phyloP scores from a whole-genome alignment of 768 basidiomycete genomes.

The Pleurotus djamor region DNA sequence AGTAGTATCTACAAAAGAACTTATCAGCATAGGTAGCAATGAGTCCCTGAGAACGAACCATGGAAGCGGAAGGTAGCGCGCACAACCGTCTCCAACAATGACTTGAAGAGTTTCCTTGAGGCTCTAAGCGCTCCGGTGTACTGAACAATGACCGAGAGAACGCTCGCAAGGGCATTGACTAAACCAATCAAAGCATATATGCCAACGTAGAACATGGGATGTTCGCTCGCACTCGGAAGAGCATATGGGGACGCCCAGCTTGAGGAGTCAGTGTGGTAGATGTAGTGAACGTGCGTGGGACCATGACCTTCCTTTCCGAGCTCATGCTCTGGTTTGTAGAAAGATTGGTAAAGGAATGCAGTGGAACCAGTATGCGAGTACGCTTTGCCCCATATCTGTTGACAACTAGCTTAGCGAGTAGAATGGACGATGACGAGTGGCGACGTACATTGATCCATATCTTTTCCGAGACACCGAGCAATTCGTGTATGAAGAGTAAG shows the following conservation, averaged over 20 bases:
- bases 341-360: slow-evolving; percentile 29
- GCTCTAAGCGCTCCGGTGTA: slow-evolving; percentile 59
- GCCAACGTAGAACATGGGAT: slow-evolving; percentile 72
- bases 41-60: slow-evolving; percentile 22
- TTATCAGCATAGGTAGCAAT: not conserved
- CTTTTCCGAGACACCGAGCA: slow-evolving; percentile 55
- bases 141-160: slow-evolving; percentile 48
- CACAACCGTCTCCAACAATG: slow-evolving; percentile 67
- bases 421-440: not conserved
- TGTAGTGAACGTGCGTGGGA: slow-evolving; percentile 15
- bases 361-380: slow-evolving; percentile 33
- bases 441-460: slow-evolving; percentile 68
- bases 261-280: slow-evolving; percentile 15
- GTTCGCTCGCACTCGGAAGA: slow-evolving; percentile 50
- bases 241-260: slow-evolving; percentile 18
- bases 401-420: not conserved
- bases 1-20: slow-evolving; percentile 47
- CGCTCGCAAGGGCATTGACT: slow-evolving; percentile 40
- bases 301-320: slow-evolving; percentile 27
- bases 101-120: slow-evolving; percentile 41
- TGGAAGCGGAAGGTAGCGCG: slow-evolving; percentile 84
- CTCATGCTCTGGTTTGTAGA: slow-evolving; percentile 35
- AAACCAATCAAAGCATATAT: slow-evolving; percentile 65
- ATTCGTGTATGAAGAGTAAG: slow-evolving; percentile 43
- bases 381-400: slow-evolving; percentile 66